Evolutionary conservation across 2,329 filamentous ascomycete genomes (phyloP).

Genomic region (Neophaeococcomyces aloes): DNA sequence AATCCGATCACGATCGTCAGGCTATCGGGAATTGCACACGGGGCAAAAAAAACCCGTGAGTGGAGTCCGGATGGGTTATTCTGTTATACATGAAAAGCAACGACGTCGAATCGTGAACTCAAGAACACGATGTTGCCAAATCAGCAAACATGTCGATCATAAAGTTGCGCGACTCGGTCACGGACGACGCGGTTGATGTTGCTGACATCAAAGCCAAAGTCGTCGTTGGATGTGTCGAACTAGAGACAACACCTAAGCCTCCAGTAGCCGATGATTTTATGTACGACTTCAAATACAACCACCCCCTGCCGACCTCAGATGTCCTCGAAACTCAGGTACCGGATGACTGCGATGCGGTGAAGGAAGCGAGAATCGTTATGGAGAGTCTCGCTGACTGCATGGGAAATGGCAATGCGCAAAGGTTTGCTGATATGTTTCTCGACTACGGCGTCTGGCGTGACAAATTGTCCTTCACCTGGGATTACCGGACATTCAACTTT

Average conservation of each 20-base stretch:
- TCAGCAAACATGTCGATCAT: slow-evolving; percentile 8
- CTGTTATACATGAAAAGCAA: too few relatives aligned
- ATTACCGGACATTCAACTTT: slow-evolving; percentile 30
- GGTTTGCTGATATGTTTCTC: slow-evolving; percentile 23
- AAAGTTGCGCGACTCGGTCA: not conserved
- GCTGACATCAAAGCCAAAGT: slow-evolving; percentile 10
- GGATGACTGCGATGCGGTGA: slow-evolving; percentile 17
- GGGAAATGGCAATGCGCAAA: slow-evolving; percentile 16
- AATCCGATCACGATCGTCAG: too few relatives aligned
- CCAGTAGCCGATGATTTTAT: slow-evolving; percentile 32
- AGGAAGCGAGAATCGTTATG: slow-evolving; percentile 10
- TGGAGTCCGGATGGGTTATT: too few relatives aligned
- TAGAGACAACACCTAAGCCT: slow-evolving; percentile 3
- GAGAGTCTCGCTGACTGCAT: slow-evolving; percentile 14
- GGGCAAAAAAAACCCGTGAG: too few relatives aligned
- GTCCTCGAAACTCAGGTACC: slow-evolving; percentile 25
- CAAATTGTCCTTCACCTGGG: slow-evolving; percentile 30
- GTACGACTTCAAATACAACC: slow-evolving; percentile 35
- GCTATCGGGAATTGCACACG: too few relatives aligned
- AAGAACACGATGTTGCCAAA: too few relatives aligned
- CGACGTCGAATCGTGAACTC: too few relatives aligned
- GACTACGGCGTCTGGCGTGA: slow-evolving; percentile 29
- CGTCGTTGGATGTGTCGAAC: slow-evolving; percentile 3
- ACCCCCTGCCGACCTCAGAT: slow-evolving; percentile 26
- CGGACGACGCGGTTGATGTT: slow-evolving; percentile 2